Evolutionary conservation across 257 asterid species (phyloP).

Genomic region (Solanum boliviense): DNA sequence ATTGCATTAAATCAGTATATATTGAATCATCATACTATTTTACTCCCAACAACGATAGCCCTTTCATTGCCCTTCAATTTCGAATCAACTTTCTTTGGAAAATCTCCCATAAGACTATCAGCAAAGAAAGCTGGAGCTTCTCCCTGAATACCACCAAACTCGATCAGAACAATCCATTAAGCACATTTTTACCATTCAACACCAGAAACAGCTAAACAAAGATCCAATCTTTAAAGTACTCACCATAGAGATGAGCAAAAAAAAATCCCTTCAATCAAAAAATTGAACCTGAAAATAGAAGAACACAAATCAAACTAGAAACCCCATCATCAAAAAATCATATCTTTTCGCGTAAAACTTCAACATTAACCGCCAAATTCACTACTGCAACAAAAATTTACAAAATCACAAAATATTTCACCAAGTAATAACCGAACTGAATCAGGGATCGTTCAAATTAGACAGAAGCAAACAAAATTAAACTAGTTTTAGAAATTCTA

Average conservation of each 20-base stretch:
- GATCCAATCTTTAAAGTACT: not conserved
- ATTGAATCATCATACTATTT: slow-evolving; percentile 41
- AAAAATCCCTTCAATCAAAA: not conserved
- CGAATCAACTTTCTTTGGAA: slow-evolving; percentile 21
- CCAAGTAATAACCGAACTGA: not conserved
- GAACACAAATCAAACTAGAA: not conserved
- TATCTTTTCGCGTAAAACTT: not conserved
- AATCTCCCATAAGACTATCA: slow-evolving; percentile 33
- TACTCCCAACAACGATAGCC: slow-evolving; percentile 30
- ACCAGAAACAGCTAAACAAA: not conserved
- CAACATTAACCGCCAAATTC: not conserved
- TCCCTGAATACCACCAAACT: slow-evolving; percentile 42
- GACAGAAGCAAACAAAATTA: not conserved
- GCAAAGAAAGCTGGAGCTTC: slow-evolving; percentile 77
- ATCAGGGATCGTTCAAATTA: not conserved
- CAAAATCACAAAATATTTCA: not conserved
- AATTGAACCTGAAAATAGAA: not conserved
- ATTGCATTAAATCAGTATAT: slow-evolving; percentile 4
- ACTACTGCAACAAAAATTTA: not conserved
- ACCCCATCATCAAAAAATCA: not conserved
- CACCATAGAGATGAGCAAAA: not conserved
- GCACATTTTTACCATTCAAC: not conserved
- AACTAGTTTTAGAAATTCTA: too few species aligned
- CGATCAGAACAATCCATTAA: slow-evolving; percentile 1
- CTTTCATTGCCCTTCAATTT: slow-evolving; percentile 34